Base-by-base conservation (phyloP, 805 yeast species). In the Limtongia smithiae region DNA sequence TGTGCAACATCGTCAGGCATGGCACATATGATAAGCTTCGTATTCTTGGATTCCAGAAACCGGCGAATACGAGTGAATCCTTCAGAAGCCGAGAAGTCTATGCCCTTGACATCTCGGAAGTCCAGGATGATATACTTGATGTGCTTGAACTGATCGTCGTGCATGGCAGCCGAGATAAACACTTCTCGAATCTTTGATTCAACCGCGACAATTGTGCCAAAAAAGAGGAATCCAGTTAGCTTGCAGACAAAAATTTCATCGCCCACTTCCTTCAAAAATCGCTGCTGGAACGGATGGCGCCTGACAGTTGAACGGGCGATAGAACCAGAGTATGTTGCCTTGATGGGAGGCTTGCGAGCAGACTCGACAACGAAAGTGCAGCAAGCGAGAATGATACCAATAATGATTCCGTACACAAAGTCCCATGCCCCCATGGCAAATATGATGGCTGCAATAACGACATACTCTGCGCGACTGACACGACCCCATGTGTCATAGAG, bases 81-180 rank as follows among this genome's bases (percentile, higher is more conserved):
- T 66, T 93, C 97, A 8, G 96, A 95, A 0, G 97, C 97, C 39
- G 95, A 85, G 61, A 85, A 93, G 67, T 93, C 98, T 56, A 93
- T 80, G 40, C 79, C 79, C 61, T 55, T 75, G 27, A 93, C 95
- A 33, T 83, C 80, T 58, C 82, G 82, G 76, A 93, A 82, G 68
- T 93, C 98, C 41, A 93, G 65, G 43, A 93, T 80, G 55, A 93
- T 70, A 64, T 82, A 93, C 61, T 85, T 80, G 60, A 93, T 82
- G 7, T 34, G 37, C 34, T 21, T 21, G 21, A 17, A 46, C 24
- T 93, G 88, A 12, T 58, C 48, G 21, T 66, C 63, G 62, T 76
- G 81, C n/a, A n/a, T n/a, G 17, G 65, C 62, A 2, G 68, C 71
- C n/a, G 74, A 72, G 34, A 83, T 89, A 60, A 87, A 78, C 55